Base-by-base conservation (phyloP, 768 basidiomycete genomes). In the Dentipellis sp. region DNA sequence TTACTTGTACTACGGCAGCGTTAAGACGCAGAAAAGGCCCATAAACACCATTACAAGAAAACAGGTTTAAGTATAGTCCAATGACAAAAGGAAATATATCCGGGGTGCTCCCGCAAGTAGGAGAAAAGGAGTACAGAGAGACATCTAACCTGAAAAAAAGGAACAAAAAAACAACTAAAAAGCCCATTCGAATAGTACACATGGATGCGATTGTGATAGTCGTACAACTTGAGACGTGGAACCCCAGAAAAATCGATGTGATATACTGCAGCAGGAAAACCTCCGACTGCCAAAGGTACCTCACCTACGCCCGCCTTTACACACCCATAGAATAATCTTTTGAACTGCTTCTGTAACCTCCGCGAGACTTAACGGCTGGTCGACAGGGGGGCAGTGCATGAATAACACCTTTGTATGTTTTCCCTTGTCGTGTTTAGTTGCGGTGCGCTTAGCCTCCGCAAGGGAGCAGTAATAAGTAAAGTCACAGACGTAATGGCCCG, bases 391-490 rank as follows among this genome's bases (percentile, higher is more conserved):
- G 62, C 84, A 86, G 64, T 89, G 87, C 63, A 88, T 68, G 67
- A 86, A 86, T 7, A 88, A 68, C 50, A 89, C 84, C 52, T 71
- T 74, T 17, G 67, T 69, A 51, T 60, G 62, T 57, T 56, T 65
- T 39, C 59, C 49, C 52, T 61, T 61, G 21, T 60, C 59, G 9
- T 55, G 54, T 35, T 59, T 56, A 29, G 45, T 37, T 38, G 58
- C 45, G 34, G 49, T 29, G 1, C 82, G 79, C 62, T 76, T 78
- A 21, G 79, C 76, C 64, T 88, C 85, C 7, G 84, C 84, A 21
- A 88, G 74, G 10, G 84, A 86, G 62, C 84, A 83, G 64, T 85
- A 88, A 65, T 84, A 87, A 58, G 84, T 78, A 66, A 84, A 88
- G 69, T 88, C 86, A 64, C 82, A 86, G 12, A 88, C 69, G 66